These are phyloP conservation scores for Yamadazyma paraphyllophila DNA, from an alignment of 805 yeast genomes.

Conservation along the genomic window DNA sequence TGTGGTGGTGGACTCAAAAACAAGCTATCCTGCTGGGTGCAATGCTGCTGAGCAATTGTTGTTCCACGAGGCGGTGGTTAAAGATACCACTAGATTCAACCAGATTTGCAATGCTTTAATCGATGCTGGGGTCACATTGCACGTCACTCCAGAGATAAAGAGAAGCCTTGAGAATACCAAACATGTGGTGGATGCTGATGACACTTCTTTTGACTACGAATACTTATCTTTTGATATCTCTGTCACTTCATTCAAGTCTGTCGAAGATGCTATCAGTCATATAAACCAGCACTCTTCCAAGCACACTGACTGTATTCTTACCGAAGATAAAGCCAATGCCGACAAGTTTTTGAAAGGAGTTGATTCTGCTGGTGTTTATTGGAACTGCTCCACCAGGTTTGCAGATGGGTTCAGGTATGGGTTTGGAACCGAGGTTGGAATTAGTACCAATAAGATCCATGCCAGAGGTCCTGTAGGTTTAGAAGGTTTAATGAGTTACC, in stretches of 20 bases:
- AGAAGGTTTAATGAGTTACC: constrained; percentile 95
- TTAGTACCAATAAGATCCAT: constrained; percentile 93
- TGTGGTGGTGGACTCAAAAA: constrained; percentile 81
- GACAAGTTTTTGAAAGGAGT: constrained; percentile 76
- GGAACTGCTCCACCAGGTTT: constrained; percentile 96
- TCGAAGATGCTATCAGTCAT: constrained; percentile 76
- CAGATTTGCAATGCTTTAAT: constrained; percentile 23
- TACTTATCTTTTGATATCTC: constrained; percentile 83
- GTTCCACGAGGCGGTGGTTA: constrained; percentile 46
- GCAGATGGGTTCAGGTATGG: constrained; percentile 99
- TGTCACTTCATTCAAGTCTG: constrained; percentile 56
- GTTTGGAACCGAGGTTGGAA: constrained; percentile 98
- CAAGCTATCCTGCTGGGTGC: constrained; percentile 99
- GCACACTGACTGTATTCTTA: constrained; percentile 91
- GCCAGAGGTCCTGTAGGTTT: constrained; percentile 99
- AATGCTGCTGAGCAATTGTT: constrained; percentile 91
- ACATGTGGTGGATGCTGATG: constrained; percentile 42
- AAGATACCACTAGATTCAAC: constrained; percentile 21
- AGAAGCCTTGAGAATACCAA: constrained; percentile 25
- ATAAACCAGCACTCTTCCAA: constrained; percentile 91
- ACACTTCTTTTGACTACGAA: constrained; percentile 77
- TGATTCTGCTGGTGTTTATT: constrained; percentile 94
- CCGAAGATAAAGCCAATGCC: constrained; percentile 70
- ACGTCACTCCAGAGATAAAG: constrained; percentile 57
- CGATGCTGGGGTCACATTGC: constrained; percentile 68